These are phyloP conservation scores for Cadophora malorum DNA, from an alignment of 2,329 filamentous ascomycete species.

Conservation along the genomic window DNA sequence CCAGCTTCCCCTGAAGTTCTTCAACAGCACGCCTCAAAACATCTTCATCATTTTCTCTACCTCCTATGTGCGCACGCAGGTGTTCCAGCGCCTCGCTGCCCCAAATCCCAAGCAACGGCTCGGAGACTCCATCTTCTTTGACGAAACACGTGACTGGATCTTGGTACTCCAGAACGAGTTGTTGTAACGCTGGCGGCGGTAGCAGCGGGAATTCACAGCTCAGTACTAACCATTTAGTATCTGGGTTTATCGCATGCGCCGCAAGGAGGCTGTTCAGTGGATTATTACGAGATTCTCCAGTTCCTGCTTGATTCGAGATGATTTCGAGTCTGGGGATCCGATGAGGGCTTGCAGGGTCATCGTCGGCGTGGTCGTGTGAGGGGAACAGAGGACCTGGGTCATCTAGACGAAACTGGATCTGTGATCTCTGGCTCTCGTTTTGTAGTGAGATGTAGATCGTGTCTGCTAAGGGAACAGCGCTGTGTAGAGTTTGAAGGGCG, in stretches of 20 bases:
- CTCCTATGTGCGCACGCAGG: constrained; percentile 35
- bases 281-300: constrained; percentile 27
- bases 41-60: constrained; percentile 33
- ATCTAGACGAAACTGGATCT: constrained; percentile 13
- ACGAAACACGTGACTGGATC: constrained; percentile 47
- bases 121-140: constrained; percentile 42
- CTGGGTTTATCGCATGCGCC: constrained; percentile 40
- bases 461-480: constrained; percentile 36
- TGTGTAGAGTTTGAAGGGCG: constrained; percentile 39
- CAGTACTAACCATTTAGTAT: constrained; percentile 45
- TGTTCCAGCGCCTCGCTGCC: constrained; percentile 42
- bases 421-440: constrained; percentile 16
- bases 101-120: constrained; percentile 50
- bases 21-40: constrained; percentile 27
- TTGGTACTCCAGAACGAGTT: constrained; percentile 39
- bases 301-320: constrained; percentile 21
- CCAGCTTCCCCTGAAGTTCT: constrained; percentile 32
- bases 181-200: constrained; percentile 38
- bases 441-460: constrained; percentile 41
- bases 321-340: constrained; percentile 16
- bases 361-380: neutral
- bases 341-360: constrained; percentile 18
- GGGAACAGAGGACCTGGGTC: neutral
- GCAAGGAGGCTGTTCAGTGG: constrained; percentile 44
- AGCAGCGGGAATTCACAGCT: constrained; percentile 48